Conservation (phyloP, 257 asterid genomes). For the Petunia secreta region DNA sequence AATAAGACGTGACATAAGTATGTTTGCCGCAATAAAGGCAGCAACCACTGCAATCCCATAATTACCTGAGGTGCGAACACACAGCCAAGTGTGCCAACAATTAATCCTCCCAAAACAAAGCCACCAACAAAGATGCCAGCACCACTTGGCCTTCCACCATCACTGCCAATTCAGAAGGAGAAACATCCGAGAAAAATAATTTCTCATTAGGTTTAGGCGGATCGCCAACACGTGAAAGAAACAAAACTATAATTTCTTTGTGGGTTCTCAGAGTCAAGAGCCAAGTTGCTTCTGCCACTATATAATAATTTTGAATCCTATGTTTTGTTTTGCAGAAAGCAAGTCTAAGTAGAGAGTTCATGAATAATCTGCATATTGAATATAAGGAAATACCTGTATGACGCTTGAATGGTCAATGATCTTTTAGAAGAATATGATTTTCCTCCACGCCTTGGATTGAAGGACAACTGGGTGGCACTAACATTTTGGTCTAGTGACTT, state of each 20-base stretch:
- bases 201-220: not conserved
- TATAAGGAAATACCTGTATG: slow-evolving; percentile 50
- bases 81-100: slow-evolving; percentile 77
- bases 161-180: slow-evolving; percentile 50
- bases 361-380: slow-evolving; percentile 13
- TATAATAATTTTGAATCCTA: not conserved
- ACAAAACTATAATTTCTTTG: not conserved
- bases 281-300: slow-evolving; percentile 10
- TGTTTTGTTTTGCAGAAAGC: not conserved
- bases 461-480: slow-evolving; percentile 54
- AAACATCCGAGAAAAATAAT: not conserved
- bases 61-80: slow-evolving; percentile 86
- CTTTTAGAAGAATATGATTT: slow-evolving; percentile 45
- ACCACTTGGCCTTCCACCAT: slow-evolving; percentile 51
- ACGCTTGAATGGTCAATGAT: slow-evolving; percentile 56
- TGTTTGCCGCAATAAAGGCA: not conserved
- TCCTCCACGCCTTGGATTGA: slow-evolving; percentile 41
- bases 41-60: not conserved
- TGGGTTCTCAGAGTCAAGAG: not conserved
- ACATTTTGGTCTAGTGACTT: slow-evolving; percentile 44
- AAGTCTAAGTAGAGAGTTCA: slow-evolving; percentile 13
- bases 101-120: slow-evolving; percentile 77
- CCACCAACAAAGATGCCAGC: slow-evolving; percentile 69
- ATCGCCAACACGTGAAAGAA: not conserved
- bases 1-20: not conserved